Evolutionary conservation across 495 filamentous ascomycete genomes (phyloP), one percentile per base, ranked within the genome.

Genomic region (Penicillium argentinense): DNA sequence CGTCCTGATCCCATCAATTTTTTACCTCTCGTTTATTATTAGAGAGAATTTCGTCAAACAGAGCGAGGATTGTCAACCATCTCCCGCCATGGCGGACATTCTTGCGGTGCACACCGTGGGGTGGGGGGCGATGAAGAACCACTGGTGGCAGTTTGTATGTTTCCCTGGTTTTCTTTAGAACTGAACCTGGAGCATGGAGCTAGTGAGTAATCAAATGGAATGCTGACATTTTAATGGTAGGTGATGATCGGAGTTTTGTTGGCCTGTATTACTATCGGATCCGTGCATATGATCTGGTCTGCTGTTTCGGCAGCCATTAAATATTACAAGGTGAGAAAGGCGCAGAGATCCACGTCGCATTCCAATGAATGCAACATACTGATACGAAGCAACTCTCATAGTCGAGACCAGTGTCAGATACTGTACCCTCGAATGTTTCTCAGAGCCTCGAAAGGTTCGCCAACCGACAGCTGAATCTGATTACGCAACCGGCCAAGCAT

Each of bases 111-210:
- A 61, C 21, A 57, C 68, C 29, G 29, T 73, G 9, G 59, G 63
- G 42, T 73, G 71, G 71, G 39, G 39, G 41, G 14, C 38, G 9
- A 73, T 72, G 68, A 68, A 50, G 42, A 42, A 42, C 1, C 50
- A 69, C 32, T 74, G 69, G 69, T 74, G 68, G 69, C 71, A 74
- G 40, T 69, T 61, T 61, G 71, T 74, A 59, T 48, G 69, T 65
- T 42, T 36, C 24, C 26, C 3, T 12, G 17, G 30, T 42, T 33
- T 14, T 22, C 14, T 40, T 56, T 43, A 18, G 30, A 51, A 55
- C 22, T 13, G 22, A 40, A 18, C 21, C 3, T 37, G 23, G n/a
- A 36, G 36, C 19, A 16, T 38, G 13, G 19, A 23, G n/a, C 13
- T 4, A 26, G 14, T 4, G 2, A 13, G 17, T 14, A 22, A 42